Conservation (phyloP, 2,329 filamentous ascomycete species). For the Penicillium brasilianum region DNA sequence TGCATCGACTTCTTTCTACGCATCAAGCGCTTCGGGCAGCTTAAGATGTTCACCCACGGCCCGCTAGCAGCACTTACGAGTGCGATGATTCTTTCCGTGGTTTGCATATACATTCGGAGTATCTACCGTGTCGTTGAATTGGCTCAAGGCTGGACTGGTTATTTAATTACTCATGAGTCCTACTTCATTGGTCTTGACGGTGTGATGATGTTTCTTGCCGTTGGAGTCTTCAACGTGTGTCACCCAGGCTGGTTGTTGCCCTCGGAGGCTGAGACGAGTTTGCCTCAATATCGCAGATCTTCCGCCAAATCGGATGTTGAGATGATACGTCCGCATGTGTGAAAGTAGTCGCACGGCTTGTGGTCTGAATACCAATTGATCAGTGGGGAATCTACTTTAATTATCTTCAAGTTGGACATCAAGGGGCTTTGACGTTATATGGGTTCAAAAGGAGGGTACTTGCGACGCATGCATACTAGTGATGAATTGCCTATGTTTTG, state of each 20-base stretch:
- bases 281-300: slow-evolving; percentile 10
- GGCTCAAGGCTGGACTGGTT: slow-evolving; percentile 56
- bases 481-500: no score
- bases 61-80: slow-evolving; percentile 38
- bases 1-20: slow-evolving; percentile 55
- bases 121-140: slow-evolving; percentile 59
- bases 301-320: slow-evolving; percentile 20
- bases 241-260: slow-evolving; percentile 52
- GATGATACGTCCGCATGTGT: slow-evolving; percentile 8
- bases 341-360: background rate
- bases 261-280: slow-evolving; percentile 13
- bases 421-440: background rate
- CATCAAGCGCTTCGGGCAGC: slow-evolving; percentile 30
- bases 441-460: background rate
- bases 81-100: slow-evolving; percentile 50
- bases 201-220: slow-evolving; percentile 54
- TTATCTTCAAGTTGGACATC: background rate
- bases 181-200: slow-evolving; percentile 59
- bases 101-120: slow-evolving; percentile 54
- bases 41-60: slow-evolving; percentile 30
- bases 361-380: background rate
- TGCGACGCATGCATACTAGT: background rate
- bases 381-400: no score
- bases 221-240: slow-evolving; percentile 50
- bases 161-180: slow-evolving; percentile 55